Evolutionary conservation across 257 asterid species (phyloP), one percentile per base, ranked within the genome.

Genomic region (Anisodus tanguticus): DNA sequence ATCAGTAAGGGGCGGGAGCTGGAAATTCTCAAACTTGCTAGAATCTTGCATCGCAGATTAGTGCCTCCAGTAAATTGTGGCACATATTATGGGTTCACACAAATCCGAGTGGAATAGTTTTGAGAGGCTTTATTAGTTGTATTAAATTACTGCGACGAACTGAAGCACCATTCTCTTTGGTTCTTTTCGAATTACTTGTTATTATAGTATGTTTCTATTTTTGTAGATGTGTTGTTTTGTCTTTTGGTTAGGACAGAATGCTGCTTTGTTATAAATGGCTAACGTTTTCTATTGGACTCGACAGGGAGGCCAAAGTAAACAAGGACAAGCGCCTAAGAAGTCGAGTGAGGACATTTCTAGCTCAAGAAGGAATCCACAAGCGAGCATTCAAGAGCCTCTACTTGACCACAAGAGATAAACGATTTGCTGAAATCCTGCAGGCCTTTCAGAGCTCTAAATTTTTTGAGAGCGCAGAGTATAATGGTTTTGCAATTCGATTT

Each of bases 301-400:
- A 26, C 93, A 92, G 98, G 98, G 91, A 82, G 89, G 87, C 67
- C 97, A 89, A 84, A 66, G 16, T 86, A 91, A 90, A 86, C 91
- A 83, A 43, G 91, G 89, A 55, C 91, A 51, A 58, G 78, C 91
- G 31, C 89, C 91, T 49, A 92, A 85, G 84, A 93, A 87, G 85
- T 49, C 92, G 3, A 86, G 89, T 3, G 91, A 91, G 72, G 88
- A 86, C 17, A 90, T 86, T 53, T 82, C 89, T 3, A 51, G 83
- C 54, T 85, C 82, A 26, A 77, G 83, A 80, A 87, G 88, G 51
- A 68, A 31, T 31, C 35, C 13, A 68, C 51, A 37, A 84, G 63
- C 59, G 74, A 87, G 49, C 72, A 19, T 70, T 76, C 90, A 87
- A 53, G 94, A 88, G 78, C 85, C 89, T 76, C 87, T 87, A 82